phyloP scores from a whole-genome alignment of 805 yeast genomes.

The Ogataea siamensis region DNA sequence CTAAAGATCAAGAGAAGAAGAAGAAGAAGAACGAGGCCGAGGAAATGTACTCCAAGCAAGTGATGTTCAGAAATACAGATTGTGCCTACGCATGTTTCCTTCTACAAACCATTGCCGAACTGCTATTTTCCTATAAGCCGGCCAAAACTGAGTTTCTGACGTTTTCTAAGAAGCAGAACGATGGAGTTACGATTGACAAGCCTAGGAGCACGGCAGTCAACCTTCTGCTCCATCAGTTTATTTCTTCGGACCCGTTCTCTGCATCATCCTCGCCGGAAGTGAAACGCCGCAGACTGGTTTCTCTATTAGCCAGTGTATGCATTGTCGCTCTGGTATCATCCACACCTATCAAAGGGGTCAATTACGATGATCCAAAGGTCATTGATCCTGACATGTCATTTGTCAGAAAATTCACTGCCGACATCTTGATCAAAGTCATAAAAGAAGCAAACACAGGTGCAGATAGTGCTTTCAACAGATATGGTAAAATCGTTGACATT shows the following conservation, averaged over 20 bases:
- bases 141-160: conserved; percentile 81
- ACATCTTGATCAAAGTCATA: conserved; percentile 60
- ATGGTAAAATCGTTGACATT: conserved; percentile 53
- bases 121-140: conserved; percentile 73
- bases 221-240: conserved; percentile 69
- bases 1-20: conserved; percentile 20
- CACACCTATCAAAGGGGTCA: conserved; percentile 48
- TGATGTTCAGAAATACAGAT: conserved; percentile 47
- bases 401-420: conserved; percentile 71
- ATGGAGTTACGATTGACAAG: conserved; percentile 41
- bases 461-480: conserved; percentile 42
- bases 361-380: conserved; percentile 43
- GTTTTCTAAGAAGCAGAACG: conserved; percentile 56
- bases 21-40: conserved; percentile 18
- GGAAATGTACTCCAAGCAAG: conserved; percentile 25
- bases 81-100: conserved; percentile 69
- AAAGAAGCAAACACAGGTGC: conserved; percentile 45
- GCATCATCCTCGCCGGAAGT: conserved; percentile 34
- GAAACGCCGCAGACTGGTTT: conserved; percentile 54
- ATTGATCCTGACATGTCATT: conserved; percentile 70
- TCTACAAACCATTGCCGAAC: conserved; percentile 64
- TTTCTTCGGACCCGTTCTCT: conserved; percentile 51
- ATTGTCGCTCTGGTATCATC: conserved; percentile 63
- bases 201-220: conserved; percentile 79
- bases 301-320: conserved; percentile 60